A percentile compares a stretch with the other conserved stretches of the same genome.
Conservation (phyloP, 192 early-diverging fungal genomes). For the Oehlia diaphana region DNA sequence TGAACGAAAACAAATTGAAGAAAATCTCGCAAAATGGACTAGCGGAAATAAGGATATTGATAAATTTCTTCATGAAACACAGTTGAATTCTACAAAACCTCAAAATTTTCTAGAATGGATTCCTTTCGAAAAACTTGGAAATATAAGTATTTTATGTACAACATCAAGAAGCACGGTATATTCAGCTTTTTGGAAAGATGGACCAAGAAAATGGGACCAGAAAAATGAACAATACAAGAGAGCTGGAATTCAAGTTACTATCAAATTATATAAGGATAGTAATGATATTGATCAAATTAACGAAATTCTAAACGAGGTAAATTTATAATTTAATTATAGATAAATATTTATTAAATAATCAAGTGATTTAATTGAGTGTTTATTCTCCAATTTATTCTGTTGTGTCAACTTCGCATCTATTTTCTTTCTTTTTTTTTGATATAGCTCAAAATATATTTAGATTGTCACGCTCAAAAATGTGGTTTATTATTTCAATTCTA, state of each 20-base stretch:
- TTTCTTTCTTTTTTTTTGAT: no score
- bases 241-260: not conserved
- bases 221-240: not conserved
- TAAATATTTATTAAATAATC: no score
- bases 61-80: not conserved
- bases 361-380: no score
- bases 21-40: not conserved
- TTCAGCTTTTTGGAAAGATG: not conserved
- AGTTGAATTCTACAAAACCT: not conserved
- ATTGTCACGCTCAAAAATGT: not conserved
- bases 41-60: not conserved
- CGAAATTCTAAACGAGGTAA: not conserved
- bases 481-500: not conserved
- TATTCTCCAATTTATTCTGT: no score
- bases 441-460: no score
- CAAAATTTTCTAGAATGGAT: not conserved
- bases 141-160: not conserved
- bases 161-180: not conserved
- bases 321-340: no score
- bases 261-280: not conserved
- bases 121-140: not conserved
- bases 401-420: no score
- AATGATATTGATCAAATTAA: not conserved
- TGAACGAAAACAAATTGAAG: not conserved
- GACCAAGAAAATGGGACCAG: not conserved